phyloP scores from a whole-genome alignment of 495 filamentous ascomycete genomes.

The Elaphomyces granulatus region DNA sequence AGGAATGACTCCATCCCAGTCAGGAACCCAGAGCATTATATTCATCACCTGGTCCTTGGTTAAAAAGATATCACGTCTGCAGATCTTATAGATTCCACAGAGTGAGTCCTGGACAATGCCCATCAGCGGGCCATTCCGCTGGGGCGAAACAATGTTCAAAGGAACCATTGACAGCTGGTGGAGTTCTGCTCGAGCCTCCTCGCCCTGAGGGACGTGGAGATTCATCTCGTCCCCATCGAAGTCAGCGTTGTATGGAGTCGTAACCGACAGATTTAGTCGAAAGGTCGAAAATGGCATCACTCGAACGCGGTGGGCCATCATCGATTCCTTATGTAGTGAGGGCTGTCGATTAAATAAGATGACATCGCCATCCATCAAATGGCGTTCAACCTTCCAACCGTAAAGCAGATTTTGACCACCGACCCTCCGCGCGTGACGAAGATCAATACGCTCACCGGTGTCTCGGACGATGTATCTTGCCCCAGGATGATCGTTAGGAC shows the following conservation, averaged over 20 bases:
- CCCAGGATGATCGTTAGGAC: conserved; percentile 86
- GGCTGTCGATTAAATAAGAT: conserved; percentile 99
- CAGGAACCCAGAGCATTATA: conserved; percentile 87
- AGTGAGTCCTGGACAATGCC: conserved; percentile 98
- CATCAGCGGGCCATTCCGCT: conserved; percentile 95
- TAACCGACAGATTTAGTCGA: conserved; percentile 91
- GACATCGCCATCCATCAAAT: conserved; percentile 87
- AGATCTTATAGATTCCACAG: conserved; percentile 93
- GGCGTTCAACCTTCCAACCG: conserved; percentile 96
- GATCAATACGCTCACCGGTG: conserved; percentile 83
- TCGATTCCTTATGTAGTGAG: conserved; percentile 97
- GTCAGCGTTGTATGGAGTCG: conserved; percentile 97
- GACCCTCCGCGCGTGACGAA: conserved; percentile 77
- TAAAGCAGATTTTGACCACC: conserved; percentile 74
- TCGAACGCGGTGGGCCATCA: conserved; percentile 97
- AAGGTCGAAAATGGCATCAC: conserved; percentile 99
- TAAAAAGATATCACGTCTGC: conserved; percentile 81
- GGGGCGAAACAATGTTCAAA: conserved; percentile 92
- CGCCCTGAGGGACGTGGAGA: conserved; percentile 92
- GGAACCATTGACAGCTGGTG: conserved; percentile 91
- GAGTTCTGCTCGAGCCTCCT: conserved; percentile 90
- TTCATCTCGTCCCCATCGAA: conserved; percentile 99
- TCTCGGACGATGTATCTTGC: conserved; percentile 90
- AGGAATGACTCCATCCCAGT: conserved; percentile 93
- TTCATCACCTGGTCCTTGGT: conserved; percentile 88